Conservation (phyloP, 164 flowering plant species). For the Magnolia officinalis region DNA sequence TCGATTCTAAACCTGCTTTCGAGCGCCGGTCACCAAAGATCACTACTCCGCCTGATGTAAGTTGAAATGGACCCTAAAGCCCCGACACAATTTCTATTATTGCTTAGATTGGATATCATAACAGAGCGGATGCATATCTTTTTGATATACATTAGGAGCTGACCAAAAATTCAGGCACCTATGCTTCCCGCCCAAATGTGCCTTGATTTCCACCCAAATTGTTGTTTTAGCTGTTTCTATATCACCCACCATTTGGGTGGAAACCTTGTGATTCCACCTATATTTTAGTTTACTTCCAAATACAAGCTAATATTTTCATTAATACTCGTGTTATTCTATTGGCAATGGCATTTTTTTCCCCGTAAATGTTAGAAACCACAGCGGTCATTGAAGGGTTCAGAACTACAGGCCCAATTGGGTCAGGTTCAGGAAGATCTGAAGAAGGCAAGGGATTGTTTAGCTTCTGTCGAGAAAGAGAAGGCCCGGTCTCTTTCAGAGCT, state of each 20-base stretch:
- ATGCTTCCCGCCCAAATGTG: too few relatives aligned
- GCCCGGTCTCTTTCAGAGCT: conserved; percentile 56
- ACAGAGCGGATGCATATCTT: too few relatives aligned
- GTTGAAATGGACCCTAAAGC: neutral
- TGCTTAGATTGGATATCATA: neutral
- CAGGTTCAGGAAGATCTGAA: conserved; percentile 72
- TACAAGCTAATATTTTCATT: neutral
- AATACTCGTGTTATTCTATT: neutral
- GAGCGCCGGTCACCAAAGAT: conserved; percentile 45
- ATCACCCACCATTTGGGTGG: neutral
- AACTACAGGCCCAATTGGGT: conserved; percentile 59
- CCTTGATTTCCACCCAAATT: neutral
- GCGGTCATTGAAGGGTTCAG: conserved; percentile 54
- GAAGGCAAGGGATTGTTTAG: conserved; percentile 67
- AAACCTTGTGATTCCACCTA: neutral
- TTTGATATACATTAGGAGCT: too few relatives aligned
- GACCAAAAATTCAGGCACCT: too few relatives aligned
- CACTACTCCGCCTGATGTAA: conserved; percentile 63
- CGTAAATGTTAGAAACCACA: conserved; percentile 48
- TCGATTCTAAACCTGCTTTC: conserved; percentile 47
- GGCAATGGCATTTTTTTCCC: conserved; percentile 7
- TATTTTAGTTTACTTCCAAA: neutral
- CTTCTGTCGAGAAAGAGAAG: conserved; percentile 61
- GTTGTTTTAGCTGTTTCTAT: neutral
- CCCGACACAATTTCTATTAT: neutral